Evolutionary conservation across 2,329 filamentous ascomycete species (phyloP).

Genomic region (Colletotrichum somersetense): DNA sequence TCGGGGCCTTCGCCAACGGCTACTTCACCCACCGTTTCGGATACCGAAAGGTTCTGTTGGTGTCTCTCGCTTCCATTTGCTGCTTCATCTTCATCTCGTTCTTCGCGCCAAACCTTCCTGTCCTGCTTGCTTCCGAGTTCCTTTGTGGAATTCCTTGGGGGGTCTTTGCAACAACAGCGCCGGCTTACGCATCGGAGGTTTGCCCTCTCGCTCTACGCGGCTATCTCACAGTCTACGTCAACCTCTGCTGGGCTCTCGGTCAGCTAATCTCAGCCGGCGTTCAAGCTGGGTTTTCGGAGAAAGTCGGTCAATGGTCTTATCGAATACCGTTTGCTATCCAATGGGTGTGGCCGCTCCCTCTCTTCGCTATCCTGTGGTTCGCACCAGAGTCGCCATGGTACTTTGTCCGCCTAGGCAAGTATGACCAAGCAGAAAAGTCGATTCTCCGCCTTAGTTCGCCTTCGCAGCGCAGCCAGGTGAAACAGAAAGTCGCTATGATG

Average conservation of each 20-base stretch:
- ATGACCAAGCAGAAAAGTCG: conserved; percentile 15
- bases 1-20: conserved; percentile 62
- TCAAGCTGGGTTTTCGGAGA: conserved; percentile 46
- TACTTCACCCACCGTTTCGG: conserved; percentile 58
- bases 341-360: conserved; percentile 44
- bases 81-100: conserved; percentile 61
- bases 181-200: conserved; percentile 62
- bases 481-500: conserved; percentile 43
- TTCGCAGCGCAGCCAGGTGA: background rate
- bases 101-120: conserved; percentile 55
- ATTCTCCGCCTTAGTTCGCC: conserved; percentile 21
- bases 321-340: conserved; percentile 47
- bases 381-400: conserved; percentile 31
- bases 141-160: conserved; percentile 62
- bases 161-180: conserved; percentile 58
- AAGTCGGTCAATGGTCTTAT: conserved; percentile 45
- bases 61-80: conserved; percentile 53
- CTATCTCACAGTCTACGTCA: conserved; percentile 60
- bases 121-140: conserved; percentile 58
- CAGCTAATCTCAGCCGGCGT: conserved; percentile 59
- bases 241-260: conserved; percentile 62
- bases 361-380: conserved; percentile 30
- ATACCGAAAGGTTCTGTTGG: conserved; percentile 59
- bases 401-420: conserved; percentile 20
- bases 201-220: conserved; percentile 54